Conservation (phyloP, 139 green algal species). For the Coelastrella sp. region DNA sequence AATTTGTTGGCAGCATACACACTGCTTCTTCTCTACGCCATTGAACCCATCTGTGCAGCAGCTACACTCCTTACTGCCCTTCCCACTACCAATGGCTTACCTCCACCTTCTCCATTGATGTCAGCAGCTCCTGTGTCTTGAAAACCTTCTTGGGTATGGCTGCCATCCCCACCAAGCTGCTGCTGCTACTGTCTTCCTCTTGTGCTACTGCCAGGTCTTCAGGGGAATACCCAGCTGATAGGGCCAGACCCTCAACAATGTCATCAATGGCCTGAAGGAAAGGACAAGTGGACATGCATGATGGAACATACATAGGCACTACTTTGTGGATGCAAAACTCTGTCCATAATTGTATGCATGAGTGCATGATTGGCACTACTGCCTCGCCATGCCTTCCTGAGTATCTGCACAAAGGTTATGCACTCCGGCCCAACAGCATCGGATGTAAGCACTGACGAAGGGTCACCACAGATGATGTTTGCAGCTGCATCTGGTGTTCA, state of each 20-base stretch:
- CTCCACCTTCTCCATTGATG: background rate
- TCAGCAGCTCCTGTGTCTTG: slow-evolving; percentile 23
- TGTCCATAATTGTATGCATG: background rate
- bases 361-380: too few relatives aligned
- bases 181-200: background rate
- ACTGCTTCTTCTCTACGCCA: too few relatives aligned
- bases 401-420: too few relatives aligned
- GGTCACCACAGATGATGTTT: too few relatives aligned
- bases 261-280: slow-evolving; percentile 26
- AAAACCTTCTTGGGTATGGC: slow-evolving; percentile 25
- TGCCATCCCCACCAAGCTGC: background rate
- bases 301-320: too few relatives aligned
- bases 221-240: background rate
- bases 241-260: background rate
- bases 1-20: too few relatives aligned
- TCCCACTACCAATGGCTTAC: background rate
- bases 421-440: too few relatives aligned
- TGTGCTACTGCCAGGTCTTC: slow-evolving; percentile 11
- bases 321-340: background rate
- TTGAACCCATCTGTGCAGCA: background rate
- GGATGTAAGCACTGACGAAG: too few relatives aligned
- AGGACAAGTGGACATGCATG: background rate
- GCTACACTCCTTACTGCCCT: background rate
- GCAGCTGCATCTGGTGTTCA: too few relatives aligned
- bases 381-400: too few relatives aligned